Percentiles rank a stretch among this genome's conserved stretches.
phyloP scores from a whole-genome alignment of 805 yeast species.

The Scheffersomyces ergatensis region DNA sequence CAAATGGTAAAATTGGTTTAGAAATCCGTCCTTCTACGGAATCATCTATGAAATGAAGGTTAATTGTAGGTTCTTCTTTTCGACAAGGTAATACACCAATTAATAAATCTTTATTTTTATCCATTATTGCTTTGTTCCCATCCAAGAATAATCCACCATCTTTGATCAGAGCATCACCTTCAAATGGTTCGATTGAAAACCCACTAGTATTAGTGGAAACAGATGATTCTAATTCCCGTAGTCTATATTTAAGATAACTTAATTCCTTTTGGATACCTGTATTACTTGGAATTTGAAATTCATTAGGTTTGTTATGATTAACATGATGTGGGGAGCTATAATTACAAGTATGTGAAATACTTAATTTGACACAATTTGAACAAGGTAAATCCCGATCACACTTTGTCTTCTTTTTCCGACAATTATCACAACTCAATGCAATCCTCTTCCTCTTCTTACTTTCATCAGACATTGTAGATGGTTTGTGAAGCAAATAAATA shows the following conservation, averaged over 20 bases:
- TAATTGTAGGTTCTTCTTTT: slow-evolving; percentile 16
- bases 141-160: not conserved
- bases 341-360: slow-evolving; percentile 4
- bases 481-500: too few species aligned
- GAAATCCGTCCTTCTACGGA: not conserved
- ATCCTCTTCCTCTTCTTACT: slow-evolving; percentile 36
- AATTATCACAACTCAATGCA: slow-evolving; percentile 45
- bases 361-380: slow-evolving; percentile 13
- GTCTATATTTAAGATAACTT: not conserved
- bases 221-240: slow-evolving; percentile 1
- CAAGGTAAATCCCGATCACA: slow-evolving; percentile 36
- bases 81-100: slow-evolving; percentile 12
- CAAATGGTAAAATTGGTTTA: slow-evolving; percentile 4
- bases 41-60: slow-evolving; percentile 12
- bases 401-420: slow-evolving; percentile 47
- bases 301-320: not conserved
- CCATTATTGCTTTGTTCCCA: not conserved
- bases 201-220: not conserved
- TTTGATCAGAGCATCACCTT: not conserved
- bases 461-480: slow-evolving; percentile 1
- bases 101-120: slow-evolving; percentile 1
- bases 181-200: not conserved
- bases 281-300: not conserved
- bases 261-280: slow-evolving; percentile 2
- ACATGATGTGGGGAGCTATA: slow-evolving; percentile 5